Percentiles rank a stretch among this genome's conserved stretches.
These are phyloP conservation scores for Rhynchospora tenuis DNA, from an alignment of 176 grass and related monocot species.

Conservation along the genomic window DNA sequence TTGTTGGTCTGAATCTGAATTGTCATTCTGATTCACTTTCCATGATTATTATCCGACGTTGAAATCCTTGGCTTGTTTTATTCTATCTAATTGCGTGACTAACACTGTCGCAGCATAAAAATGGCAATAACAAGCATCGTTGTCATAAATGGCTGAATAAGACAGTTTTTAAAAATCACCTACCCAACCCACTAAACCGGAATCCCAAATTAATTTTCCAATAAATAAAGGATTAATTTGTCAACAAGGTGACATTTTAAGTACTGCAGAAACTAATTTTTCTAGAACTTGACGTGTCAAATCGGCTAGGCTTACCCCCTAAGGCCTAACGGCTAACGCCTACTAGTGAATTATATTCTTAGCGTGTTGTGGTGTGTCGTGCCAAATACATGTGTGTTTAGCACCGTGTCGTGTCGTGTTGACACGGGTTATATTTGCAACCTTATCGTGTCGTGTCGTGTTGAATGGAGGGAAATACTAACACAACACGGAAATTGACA, in stretches of 20 bases:
- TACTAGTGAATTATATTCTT: too few species aligned
- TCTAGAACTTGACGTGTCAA: not conserved
- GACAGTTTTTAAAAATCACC: not conserved
- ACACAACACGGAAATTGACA: too few species aligned
- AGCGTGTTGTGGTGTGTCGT: too few species aligned
- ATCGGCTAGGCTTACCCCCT: not conserved
- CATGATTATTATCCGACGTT: not conserved
- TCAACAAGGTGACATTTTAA: not conserved
- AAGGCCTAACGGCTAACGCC: too few species aligned
- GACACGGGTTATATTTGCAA: too few species aligned
- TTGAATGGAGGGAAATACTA: too few species aligned
- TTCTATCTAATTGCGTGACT: not conserved
- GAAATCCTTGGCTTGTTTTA: not conserved
- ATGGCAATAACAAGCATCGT: not conserved
- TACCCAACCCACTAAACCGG: not conserved
- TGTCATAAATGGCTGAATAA: not conserved
- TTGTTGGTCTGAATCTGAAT: too few species aligned
- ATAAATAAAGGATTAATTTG: not conserved
- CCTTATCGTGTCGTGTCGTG: too few species aligned
- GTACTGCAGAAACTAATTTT: not conserved
- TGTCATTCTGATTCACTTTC: not conserved
- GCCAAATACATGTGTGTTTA: too few species aligned
- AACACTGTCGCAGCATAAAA: not conserved
- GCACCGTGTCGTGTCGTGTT: too few species aligned
- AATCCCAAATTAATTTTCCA: not conserved